phyloP scores from a whole-genome alignment of 345 rosid species.

The Citrus hindsii region DNA sequence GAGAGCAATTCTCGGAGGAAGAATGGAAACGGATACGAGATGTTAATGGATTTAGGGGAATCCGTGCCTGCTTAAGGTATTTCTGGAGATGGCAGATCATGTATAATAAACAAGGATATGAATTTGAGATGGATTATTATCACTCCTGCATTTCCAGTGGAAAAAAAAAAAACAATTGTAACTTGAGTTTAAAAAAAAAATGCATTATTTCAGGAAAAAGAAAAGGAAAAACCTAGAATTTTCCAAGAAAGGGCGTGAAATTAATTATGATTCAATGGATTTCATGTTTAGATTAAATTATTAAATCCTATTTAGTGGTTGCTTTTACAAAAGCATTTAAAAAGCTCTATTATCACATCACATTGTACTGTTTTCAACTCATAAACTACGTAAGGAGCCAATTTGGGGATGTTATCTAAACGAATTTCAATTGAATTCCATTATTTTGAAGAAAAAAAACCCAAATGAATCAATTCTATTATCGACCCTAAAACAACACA shows the following conservation, averaged over 20 bases:
- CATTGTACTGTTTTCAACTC: neutral
- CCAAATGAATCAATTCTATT: neutral
- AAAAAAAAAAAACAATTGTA: neutral
- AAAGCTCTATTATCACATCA: neutral
- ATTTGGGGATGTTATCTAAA: neutral
- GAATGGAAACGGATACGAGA: constrained; percentile 16
- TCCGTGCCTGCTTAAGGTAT: constrained; percentile 17
- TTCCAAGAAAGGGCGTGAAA: neutral
- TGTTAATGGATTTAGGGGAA: constrained; percentile 17
- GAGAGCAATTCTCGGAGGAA: constrained; percentile 18
- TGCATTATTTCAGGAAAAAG: neutral
- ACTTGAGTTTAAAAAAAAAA: neutral
- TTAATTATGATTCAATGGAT: neutral
- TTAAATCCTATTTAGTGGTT: neutral
- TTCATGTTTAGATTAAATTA: neutral
- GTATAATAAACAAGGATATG: neutral
- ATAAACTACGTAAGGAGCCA: neutral
- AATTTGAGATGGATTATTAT: neutral
- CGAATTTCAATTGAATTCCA: neutral
- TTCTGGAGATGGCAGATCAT: constrained; percentile 30
- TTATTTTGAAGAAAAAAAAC: neutral
- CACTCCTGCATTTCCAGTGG: constrained; percentile 15
- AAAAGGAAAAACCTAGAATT: neutral
- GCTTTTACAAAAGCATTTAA: neutral
- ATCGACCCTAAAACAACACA: too few species aligned